A percentile compares a stretch with the other conserved stretches of the same genome.
These are phyloP conservation scores for Plantago coronopus DNA, from an alignment of 305 asterid genomes.

Conservation along the genomic window DNA sequence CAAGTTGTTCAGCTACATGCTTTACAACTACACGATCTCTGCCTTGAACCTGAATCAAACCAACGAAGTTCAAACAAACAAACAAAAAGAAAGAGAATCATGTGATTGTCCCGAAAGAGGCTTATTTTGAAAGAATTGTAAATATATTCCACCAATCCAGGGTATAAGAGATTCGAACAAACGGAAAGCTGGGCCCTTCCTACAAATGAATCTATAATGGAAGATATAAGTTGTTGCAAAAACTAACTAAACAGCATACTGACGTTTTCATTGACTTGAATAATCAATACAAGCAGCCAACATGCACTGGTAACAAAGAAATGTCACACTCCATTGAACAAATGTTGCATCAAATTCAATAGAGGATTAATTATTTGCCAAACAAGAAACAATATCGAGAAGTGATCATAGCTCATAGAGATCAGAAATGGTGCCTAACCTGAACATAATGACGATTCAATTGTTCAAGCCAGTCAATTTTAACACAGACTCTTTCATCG, in stretches of 20 bases:
- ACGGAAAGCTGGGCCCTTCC: too few species aligned
- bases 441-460: slow-evolving; percentile 86
- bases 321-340: background rate
- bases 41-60: slow-evolving; percentile 79
- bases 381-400: background rate
- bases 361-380: background rate
- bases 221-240: too few species aligned
- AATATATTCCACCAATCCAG: background rate
- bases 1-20: slow-evolving; percentile 76
- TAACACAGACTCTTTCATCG: slow-evolving; percentile 85
- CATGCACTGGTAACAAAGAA: too few species aligned
- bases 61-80: slow-evolving; percentile 1
- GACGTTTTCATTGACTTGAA: too few species aligned
- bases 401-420: background rate
- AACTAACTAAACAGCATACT: too few species aligned
- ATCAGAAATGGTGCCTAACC: slow-evolving; percentile 40
- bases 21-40: slow-evolving; percentile 68
- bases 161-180: background rate
- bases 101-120: background rate
- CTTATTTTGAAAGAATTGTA: background rate
- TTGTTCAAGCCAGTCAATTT: slow-evolving; percentile 95
- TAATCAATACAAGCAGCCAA: too few species aligned
- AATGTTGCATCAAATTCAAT: too few species aligned
- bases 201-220: too few species aligned
- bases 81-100: background rate